Evolutionary conservation across 139 green algal genomes (phyloP), one percentile per base, ranked within the genome.

Genomic region (Chloropicon primus): DNA sequence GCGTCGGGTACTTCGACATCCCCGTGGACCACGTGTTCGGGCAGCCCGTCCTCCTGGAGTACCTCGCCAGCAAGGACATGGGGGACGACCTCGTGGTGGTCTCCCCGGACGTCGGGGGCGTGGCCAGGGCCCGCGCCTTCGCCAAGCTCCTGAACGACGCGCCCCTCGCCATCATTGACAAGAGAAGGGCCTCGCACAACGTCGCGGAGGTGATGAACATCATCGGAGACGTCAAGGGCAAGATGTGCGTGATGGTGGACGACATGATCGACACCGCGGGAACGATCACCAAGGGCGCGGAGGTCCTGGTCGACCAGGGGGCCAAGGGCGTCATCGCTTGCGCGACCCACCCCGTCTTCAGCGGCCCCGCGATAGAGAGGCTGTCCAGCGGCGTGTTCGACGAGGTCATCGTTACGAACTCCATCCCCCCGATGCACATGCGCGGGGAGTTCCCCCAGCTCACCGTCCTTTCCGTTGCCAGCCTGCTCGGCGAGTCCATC

Each of bases 221-320:
- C 5, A 99, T 99, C 79, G 96, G 96, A 21, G 96, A 99, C 80
- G 96, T 99, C 24, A 81, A 87, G 21, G 96, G 93, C 83, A 99
- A 99, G 90, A 93, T 97, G 73, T 93, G 92, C 0, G 93, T 99
- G 75, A 91, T 99, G 82, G 93, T 99, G 76, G 95, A 99, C 82
- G 95, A 99, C 90, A 98, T 99, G 95, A 98, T 98, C 72, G 95
- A 98, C 88, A 98, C 94, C 0, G 93, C 94, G 72, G 95, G 95
- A 79, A 98, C 95, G 76, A 97, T 99, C 82, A 95, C 92, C 27
- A 97, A 97, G 78, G 94, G 92, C 3, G 95, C 90, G 29, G 72
- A 85, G 53, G 27, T 94, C 53, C 87, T 98, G 78, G 85, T 91
- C 22, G 78, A 90, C 17, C 83, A 96, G 73, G 92, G 92, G 21